Conservation (phyloP, 177 flowering plant species). For the Vitis hybrid region DNA sequence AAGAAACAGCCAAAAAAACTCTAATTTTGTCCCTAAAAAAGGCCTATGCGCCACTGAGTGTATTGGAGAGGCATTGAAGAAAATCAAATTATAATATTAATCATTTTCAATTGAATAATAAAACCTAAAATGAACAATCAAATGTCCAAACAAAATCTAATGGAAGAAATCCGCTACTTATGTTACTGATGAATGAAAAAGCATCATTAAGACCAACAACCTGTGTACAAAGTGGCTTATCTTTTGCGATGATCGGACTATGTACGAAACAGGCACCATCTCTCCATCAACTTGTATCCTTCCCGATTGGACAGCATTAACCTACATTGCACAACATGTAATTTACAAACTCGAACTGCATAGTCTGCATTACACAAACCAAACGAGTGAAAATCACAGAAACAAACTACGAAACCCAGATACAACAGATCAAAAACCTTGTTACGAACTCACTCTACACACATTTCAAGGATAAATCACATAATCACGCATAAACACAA, state of each 20-base stretch:
- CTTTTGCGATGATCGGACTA: slow-evolving; percentile 71
- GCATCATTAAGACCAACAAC: slow-evolving; percentile 26
- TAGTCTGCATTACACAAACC: no score
- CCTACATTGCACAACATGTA: slow-evolving; percentile 32
- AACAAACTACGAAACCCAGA: neutral
- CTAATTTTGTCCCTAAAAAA: no score
- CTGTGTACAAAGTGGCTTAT: slow-evolving; percentile 95
- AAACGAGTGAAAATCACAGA: neutral
- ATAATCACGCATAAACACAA: no score
- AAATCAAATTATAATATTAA: no score
- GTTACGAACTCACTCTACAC: no score
- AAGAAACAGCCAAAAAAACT: neutral
- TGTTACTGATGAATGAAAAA: neutral
- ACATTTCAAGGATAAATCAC: no score
- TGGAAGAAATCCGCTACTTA: neutral
- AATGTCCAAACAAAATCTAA: neutral
- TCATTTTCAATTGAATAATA: no score
- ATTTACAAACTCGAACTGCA: no score
- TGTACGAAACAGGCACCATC: slow-evolving; percentile 64
- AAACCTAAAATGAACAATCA: neutral
- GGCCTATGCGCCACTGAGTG: no score
- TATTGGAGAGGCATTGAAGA: no score
- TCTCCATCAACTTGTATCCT: slow-evolving; percentile 90
- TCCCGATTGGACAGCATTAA: slow-evolving; percentile 79
- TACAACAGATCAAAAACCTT: no score